A percentile compares a stretch with the other conserved stretches of the same genome.
Conservation (phyloP, 2,329 filamentous ascomycete species). For the Cryphonectria japonica region DNA sequence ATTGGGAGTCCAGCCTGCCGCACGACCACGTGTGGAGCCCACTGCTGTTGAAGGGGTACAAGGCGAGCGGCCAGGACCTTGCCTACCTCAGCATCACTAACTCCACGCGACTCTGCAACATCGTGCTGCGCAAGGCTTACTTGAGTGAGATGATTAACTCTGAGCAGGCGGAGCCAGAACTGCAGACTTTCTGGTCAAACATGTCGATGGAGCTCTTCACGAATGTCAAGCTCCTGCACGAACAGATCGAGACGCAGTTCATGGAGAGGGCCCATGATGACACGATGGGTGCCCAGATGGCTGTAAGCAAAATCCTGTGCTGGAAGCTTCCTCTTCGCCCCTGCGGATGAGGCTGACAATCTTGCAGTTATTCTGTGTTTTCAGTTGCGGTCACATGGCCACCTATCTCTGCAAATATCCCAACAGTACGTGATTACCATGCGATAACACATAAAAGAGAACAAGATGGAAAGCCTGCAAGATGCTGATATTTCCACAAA, state of each 20-base stretch:
- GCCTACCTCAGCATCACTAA: conserved; percentile 60
- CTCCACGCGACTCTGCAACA: conserved; percentile 59
- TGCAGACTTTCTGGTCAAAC: conserved; percentile 46
- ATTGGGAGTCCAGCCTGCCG: conserved; percentile 55
- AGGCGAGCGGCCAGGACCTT: conserved; percentile 53
- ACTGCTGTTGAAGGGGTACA: conserved; percentile 48
- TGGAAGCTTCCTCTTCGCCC: no score
- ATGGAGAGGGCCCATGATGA: conserved; percentile 50
- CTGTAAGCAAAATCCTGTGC: conserved; percentile 39
- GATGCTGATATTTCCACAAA: conserved; percentile 33
- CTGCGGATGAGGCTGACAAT: conserved; percentile 1
- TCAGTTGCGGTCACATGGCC: conserved; percentile 57
- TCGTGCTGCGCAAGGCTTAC: conserved; percentile 59
- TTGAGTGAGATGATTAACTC: conserved; percentile 52
- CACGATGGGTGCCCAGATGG: conserved; percentile 57
- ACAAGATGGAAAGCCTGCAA: background rate
- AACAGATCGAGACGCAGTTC: conserved; percentile 57
- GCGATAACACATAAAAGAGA: background rate
- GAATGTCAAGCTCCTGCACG: conserved; percentile 52
- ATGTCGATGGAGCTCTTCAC: conserved; percentile 53
- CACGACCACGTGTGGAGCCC: conserved; percentile 52
- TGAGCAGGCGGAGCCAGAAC: conserved; percentile 42
- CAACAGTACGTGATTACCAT: conserved; percentile 42
- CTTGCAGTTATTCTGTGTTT: conserved; percentile 54
- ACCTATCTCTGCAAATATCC: conserved; percentile 58